A percentile compares a stretch with the other conserved stretches of the same genome.
These are phyloP conservation scores for Leccinum subspadiceum DNA, from an alignment of 1,284 basidiomycete genomes.

Conservation along the genomic window DNA sequence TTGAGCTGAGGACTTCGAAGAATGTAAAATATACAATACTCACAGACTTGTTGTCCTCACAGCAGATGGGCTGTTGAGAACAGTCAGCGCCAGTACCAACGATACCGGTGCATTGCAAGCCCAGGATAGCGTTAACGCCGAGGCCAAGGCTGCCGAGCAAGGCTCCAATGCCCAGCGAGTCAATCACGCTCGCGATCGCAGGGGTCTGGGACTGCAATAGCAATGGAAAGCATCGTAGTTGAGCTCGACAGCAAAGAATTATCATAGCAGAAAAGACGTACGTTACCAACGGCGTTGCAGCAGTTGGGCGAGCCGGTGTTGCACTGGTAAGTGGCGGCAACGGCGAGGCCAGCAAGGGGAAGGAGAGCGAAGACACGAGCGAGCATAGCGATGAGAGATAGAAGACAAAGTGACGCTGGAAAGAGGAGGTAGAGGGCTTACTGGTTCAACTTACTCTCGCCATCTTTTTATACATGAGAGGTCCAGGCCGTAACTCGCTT, in stretches of 20 bases:
- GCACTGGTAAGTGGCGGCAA: neutral
- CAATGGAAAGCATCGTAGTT: neutral
- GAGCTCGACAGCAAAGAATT: neutral
- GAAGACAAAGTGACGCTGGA: neutral
- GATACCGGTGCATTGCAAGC: neutral
- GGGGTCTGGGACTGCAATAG: neutral
- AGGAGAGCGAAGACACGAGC: neutral
- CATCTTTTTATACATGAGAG: neutral
- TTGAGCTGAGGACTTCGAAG: neutral
- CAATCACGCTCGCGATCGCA: neutral
- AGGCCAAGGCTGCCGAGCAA: neutral
- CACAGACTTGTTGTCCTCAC: neutral
- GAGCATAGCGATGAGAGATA: slow-evolving; percentile 12
- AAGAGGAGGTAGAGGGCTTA: neutral
- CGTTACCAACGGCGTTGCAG: neutral
- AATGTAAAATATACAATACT: neutral
- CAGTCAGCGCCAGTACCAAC: neutral
- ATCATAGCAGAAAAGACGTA: neutral
- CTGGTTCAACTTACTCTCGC: neutral
- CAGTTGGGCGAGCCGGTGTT: neutral
- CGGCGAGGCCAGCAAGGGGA: neutral
- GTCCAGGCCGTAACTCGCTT: neutral
- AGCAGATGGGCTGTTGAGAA: neutral
- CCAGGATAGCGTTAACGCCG: neutral
- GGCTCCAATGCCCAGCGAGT: neutral